Evolutionary conservation across 2,329 filamentous ascomycete species (phyloP), one percentile per base, ranked within the genome.

Genomic region (Beauveria varroae): DNA sequence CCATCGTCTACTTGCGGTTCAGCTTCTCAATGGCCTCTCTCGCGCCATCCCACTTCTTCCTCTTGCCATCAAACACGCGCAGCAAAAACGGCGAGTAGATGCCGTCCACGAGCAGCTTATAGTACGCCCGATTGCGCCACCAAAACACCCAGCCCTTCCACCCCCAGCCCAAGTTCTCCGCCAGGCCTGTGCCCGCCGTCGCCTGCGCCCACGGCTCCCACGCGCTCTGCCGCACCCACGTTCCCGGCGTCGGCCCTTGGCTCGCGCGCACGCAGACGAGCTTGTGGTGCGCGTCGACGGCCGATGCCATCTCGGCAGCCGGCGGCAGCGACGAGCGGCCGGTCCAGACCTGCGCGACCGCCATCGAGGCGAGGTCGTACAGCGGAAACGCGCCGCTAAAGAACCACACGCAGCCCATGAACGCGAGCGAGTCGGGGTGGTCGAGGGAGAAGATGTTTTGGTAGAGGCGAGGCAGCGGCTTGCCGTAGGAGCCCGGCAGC

Each of bases 381-480:
- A 77, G 67, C 14, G 71, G 70, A 20, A 64, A 75, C 59, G 70
- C 73, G 56, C 71, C 69, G 44, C 74, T 67, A 61, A 71, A 67
- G 41, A 74, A 71, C 8, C 71, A 70, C 5, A 71, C 67, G 55
- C 72, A 72, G 62, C 75, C 74, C 62, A 78, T 67, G 50, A 79
- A 74, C 0, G 76, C 80, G 6, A 81, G 70, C 7, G 75, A 78
- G 9, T 78, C 70, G 2, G 78, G 75, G 34, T 75, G 67, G 28
- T 72, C 67, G 0, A 76, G 70, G 1, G 78, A 77, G 63, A 81
- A 78, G 3, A 80, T 65, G 64, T 79, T 78, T 47, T 74, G 73
- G 57, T 76, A 80, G 1, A 80, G 68, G 0, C 72, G 65, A 5
- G 73, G 69, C 0, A 77, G 69, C 0, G 70, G 64, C 12, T 67